phyloP scores from a whole-genome alignment of 148 eudicot species.

The Vaccinium macrocarpon region DNA sequence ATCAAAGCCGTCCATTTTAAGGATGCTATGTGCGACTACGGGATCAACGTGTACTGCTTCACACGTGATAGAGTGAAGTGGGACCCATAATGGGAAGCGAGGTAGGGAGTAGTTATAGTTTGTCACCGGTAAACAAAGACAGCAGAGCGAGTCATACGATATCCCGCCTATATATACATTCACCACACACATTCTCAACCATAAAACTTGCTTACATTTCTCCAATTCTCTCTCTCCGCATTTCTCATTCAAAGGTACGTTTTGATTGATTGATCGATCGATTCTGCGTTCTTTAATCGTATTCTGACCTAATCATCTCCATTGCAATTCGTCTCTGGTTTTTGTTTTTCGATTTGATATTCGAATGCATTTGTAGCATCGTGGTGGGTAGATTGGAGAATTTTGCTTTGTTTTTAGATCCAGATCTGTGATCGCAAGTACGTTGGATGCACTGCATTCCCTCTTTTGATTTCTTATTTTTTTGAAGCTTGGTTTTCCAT shows the following conservation, averaged over 20 bases:
- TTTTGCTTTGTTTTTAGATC: not conserved
- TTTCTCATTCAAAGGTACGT: constrained; percentile 8
- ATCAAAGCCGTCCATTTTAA: not conserved
- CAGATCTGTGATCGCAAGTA: not conserved
- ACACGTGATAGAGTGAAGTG: not conserved
- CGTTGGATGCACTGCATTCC: not conserved
- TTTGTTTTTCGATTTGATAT: not conserved
- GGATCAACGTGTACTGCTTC: not conserved
- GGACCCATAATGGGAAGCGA: not conserved
- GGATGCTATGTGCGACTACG: not conserved
- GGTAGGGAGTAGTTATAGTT: not conserved
- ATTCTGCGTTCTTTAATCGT: not conserved
- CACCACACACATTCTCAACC: not conserved
- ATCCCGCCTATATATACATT: constrained; percentile 2
- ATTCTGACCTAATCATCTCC: not conserved
- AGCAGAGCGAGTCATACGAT: constrained; percentile 6
- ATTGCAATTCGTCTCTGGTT: not conserved
- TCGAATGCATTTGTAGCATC: not conserved
- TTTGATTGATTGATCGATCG: not conserved
- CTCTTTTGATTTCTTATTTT: not conserved
- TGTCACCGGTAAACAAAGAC: not conserved
- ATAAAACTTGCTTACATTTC: no score
- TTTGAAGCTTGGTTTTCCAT: not conserved
- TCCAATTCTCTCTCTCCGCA: not conserved
- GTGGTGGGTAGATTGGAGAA: not conserved